Conservation (phyloP, 2,329 filamentous ascomycete species). For the Teratosphaeria gauchensis region DNA sequence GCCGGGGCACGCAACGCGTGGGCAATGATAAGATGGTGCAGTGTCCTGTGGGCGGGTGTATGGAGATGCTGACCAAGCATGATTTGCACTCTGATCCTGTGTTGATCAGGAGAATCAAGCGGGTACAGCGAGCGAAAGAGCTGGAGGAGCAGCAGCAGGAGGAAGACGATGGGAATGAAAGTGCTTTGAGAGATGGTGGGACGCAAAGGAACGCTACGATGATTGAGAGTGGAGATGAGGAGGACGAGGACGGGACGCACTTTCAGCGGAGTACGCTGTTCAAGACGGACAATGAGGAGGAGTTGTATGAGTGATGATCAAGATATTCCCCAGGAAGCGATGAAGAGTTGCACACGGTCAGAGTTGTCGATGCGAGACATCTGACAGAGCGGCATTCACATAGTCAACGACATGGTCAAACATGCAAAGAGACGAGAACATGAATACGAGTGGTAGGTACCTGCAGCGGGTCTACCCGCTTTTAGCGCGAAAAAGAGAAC, state of each 20-base stretch:
- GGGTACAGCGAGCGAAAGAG: slow-evolving; percentile 38
- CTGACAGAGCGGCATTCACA: too few relatives aligned
- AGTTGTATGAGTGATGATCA: not conserved
- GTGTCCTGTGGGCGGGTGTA: slow-evolving; percentile 59
- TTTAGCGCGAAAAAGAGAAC: not conserved
- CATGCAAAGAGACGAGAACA: too few relatives aligned
- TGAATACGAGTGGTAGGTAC: not conserved
- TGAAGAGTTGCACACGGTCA: not conserved
- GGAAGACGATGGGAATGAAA: slow-evolving; percentile 12
- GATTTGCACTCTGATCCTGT: slow-evolving; percentile 51
- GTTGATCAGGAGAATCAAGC: slow-evolving; percentile 49
- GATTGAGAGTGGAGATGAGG: slow-evolving; percentile 20
- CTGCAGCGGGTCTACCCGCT: not conserved
- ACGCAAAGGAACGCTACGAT: slow-evolving; percentile 15
- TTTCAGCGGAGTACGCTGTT: not conserved
- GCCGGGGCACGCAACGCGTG: slow-evolving; percentile 4
- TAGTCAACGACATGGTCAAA: too few relatives aligned
- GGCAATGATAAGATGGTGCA: slow-evolving; percentile 30
- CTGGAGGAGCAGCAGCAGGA: slow-evolving; percentile 38
- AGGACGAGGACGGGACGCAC: slow-evolving; percentile 1
- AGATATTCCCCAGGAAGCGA: too few relatives aligned
- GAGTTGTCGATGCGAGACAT: too few relatives aligned
- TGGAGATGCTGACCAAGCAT: slow-evolving; percentile 39
- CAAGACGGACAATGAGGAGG: not conserved
- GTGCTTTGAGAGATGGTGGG: slow-evolving; percentile 13